Conservation (phyloP, 441 rosid species). For the Populus hybrid region DNA sequence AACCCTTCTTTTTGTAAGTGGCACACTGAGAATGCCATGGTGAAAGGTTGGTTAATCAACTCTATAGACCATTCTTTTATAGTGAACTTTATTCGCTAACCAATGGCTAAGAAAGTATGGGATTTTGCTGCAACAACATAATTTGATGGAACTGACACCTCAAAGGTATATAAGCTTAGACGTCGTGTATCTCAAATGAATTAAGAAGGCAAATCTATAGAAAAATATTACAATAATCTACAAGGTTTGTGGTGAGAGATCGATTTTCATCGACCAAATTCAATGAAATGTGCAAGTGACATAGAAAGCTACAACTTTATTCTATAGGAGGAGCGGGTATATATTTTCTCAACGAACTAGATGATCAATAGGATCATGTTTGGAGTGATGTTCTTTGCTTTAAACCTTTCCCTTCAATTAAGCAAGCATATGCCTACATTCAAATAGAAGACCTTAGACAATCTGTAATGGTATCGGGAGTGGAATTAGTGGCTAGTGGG, state of each 20-base stretch:
- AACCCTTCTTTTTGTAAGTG: background rate
- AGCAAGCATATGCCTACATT: background rate
- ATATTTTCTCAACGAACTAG: background rate
- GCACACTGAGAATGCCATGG: background rate
- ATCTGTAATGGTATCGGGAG: background rate
- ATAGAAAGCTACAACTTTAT: background rate
- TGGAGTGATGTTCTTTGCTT: background rate
- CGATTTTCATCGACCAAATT: too few relatives aligned
- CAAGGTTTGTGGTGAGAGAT: background rate
- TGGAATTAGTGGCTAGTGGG: background rate
- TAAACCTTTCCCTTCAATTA: background rate
- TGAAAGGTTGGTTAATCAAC: slow-evolving; percentile 1
- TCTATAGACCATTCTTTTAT: background rate
- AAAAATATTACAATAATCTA: background rate
- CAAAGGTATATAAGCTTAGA: background rate
- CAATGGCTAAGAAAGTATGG: background rate
- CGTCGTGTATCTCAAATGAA: background rate
- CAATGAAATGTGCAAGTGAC: too few relatives aligned
- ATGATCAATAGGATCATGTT: background rate
- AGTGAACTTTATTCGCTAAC: background rate
- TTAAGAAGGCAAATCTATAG: too few relatives aligned
- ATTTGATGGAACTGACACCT: background rate
- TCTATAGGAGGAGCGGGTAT: background rate
- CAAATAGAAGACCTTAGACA: background rate
- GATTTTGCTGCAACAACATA: background rate